Percentiles rank a stretch among this genome's conserved stretches.
Conservation (phyloP, 768 basidiomycete genomes). For the Suillus sp. region DNA sequence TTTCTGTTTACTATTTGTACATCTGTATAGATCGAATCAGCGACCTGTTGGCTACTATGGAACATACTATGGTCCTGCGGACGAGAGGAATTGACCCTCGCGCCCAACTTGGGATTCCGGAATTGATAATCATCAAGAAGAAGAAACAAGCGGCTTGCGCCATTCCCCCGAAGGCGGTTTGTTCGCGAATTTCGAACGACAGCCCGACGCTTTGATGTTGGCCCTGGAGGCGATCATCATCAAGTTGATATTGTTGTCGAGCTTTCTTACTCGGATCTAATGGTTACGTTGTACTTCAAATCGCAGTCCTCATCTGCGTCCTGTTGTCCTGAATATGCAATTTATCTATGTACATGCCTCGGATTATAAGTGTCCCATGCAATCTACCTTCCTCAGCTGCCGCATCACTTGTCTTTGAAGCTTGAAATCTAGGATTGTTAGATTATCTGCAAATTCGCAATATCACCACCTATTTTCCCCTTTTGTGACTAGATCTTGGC, state of each 20-base stretch:
- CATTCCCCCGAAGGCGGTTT: slow-evolving; percentile 13
- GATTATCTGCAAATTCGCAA: too few relatives aligned
- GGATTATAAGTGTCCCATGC: too few relatives aligned
- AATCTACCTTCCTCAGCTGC: too few relatives aligned
- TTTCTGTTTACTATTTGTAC: slow-evolving; percentile 5
- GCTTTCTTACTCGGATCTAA: neutral
- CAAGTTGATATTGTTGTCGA: neutral
- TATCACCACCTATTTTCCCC: too few relatives aligned
- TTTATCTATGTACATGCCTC: too few relatives aligned
- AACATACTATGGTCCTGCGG: slow-evolving; percentile 29
- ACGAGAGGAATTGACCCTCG: slow-evolving; percentile 31
- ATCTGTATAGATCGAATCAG: slow-evolving; percentile 30
- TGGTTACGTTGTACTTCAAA: too few relatives aligned
- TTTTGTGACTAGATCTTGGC: too few relatives aligned
- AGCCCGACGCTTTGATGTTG: slow-evolving; percentile 37
- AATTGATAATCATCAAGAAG: slow-evolving; percentile 24
- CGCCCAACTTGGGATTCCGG: slow-evolving; percentile 22
- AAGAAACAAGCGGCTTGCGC: neutral
- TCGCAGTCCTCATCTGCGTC: too few relatives aligned
- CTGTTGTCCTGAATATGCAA: too few relatives aligned
- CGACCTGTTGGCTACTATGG: too few relatives aligned
- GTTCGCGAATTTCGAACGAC: slow-evolving; percentile 12
- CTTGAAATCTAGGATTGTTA: too few relatives aligned
- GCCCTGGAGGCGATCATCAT: slow-evolving; percentile 29
- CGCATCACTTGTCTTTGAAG: too few relatives aligned